Conservation (phyloP, 2,329 filamentous ascomycete genomes). For the Colletotrichum horii region DNA sequence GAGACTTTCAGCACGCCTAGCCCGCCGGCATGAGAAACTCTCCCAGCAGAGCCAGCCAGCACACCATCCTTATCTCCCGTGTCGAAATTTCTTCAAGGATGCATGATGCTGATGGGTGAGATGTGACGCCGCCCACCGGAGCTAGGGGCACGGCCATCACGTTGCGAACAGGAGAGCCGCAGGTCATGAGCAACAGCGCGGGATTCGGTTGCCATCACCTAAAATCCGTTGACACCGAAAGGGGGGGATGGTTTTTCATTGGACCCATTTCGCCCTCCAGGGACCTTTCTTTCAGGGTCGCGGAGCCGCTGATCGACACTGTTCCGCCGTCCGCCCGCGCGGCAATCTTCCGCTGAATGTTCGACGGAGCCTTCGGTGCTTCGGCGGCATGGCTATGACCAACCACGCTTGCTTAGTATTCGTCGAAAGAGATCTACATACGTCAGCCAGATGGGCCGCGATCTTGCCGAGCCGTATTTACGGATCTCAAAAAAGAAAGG, state of each 20-base stretch:
- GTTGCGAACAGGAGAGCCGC: neutral
- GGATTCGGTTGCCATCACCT: neutral
- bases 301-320: constrained; percentile 14
- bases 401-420: neutral
- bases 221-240: neutral
- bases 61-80: neutral
- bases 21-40: neutral
- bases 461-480: neutral
- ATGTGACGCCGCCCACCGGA: neutral
- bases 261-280: neutral
- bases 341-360: neutral
- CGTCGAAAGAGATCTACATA: neutral
- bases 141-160: neutral
- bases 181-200: neutral
- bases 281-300: neutral
- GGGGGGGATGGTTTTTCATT: neutral
- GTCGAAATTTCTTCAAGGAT: neutral
- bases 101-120: neutral
- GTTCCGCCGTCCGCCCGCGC: neutral
- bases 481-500: neutral
- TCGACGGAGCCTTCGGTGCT: neutral
- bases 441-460: neutral
- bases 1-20: neutral
- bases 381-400: neutral
- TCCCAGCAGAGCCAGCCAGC: neutral